Conservation (phyloP, 768 basidiomycete genomes). For the Rhodosporidiobolus odoratus region DNA sequence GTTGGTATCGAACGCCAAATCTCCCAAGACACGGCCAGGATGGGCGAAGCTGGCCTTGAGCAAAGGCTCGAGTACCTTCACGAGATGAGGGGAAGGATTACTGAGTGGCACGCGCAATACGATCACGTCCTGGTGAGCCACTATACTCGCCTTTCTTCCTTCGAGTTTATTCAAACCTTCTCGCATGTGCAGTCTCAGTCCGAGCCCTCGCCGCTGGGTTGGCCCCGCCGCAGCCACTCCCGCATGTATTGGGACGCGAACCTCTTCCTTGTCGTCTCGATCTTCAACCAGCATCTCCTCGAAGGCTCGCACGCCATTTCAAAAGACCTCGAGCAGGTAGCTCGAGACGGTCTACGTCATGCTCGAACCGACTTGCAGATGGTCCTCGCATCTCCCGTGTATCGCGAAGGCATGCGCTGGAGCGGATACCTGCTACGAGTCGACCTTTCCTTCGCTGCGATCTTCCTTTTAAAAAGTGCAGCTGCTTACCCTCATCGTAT, state of each 20-base stretch:
- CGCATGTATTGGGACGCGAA: constrained; percentile 11
- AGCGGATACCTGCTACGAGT: constrained; percentile 9
- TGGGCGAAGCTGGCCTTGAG: not conserved
- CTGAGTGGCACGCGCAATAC: constrained; percentile 6
- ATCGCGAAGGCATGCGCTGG: constrained; percentile 1
- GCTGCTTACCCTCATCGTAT: constrained; percentile 5
- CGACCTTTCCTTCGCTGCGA: constrained; percentile 9
- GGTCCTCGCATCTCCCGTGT: constrained; percentile 5
- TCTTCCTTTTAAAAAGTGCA: constrained; percentile 7
- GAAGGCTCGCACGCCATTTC: not conserved
- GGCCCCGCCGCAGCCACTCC: constrained; percentile 8
- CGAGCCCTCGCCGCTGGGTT: constrained; percentile 2
- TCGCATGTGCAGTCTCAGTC: not conserved
- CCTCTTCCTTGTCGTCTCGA: not conserved
- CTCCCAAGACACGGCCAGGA: not conserved
- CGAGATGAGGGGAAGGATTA: not conserved
- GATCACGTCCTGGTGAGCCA: not conserved
- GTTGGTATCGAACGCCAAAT: constrained; percentile 4
- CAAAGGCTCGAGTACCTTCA: not conserved
- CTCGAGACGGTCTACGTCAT: not conserved
- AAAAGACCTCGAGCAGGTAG: constrained; percentile 4
- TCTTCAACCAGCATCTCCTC: constrained; percentile 5
- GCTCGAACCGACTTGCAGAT: not conserved
- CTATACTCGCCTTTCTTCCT: not conserved
- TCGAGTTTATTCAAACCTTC: too few relatives aligned